Evolutionary conservation across 139 green algal species (phyloP), one percentile per base, ranked within the genome.

Genomic region (Micromonas commoda): DNA sequence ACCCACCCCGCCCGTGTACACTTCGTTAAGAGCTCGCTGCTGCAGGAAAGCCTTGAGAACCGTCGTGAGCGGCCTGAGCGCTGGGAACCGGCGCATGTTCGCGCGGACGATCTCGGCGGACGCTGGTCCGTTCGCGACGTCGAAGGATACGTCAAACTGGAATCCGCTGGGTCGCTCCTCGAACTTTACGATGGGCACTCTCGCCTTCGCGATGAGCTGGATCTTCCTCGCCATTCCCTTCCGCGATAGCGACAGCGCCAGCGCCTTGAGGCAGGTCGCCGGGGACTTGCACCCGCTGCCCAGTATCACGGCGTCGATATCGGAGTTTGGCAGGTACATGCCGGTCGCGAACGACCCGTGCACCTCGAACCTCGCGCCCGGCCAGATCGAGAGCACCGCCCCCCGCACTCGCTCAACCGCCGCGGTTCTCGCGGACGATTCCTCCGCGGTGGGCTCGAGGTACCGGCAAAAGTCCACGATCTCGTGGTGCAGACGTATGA

Each of bases 111-210:
- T 85, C 23, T 71, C 38, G 23, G 77, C 86, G 6, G 85, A 80
- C 60, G 82, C 24, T 0, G 89, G 86, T 0, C 94, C 94, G 53
- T 94, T 96, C 31, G 86, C 85, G 61, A 94, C 89, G 70, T 97
- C 91, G 66, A 97, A 96, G 23, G 84, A 92, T n/a, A 98, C 82
- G 79, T 98, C 94, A 82, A 98, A 97, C 2, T 87, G 81, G 34
- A 97, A 83, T 20, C 86, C 82, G 52, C 73, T 88, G 9, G 80
- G 57, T 9, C 64, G 64, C 21, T 94, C 90, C 77, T 93, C 83
- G 81, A 97, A 98, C 84, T 98, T 98, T 71, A 97, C 86, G 81
- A 98, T 97, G 13, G 94, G 94, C 34, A 98, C 93, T 3, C 87
- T 85, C 29, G 94, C 94, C 76, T 92, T 96, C 54, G 85, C 81